phyloP scores from a whole-genome alignment of 73 alveolate species.

The Paramecium tetraurelia region DNA sequence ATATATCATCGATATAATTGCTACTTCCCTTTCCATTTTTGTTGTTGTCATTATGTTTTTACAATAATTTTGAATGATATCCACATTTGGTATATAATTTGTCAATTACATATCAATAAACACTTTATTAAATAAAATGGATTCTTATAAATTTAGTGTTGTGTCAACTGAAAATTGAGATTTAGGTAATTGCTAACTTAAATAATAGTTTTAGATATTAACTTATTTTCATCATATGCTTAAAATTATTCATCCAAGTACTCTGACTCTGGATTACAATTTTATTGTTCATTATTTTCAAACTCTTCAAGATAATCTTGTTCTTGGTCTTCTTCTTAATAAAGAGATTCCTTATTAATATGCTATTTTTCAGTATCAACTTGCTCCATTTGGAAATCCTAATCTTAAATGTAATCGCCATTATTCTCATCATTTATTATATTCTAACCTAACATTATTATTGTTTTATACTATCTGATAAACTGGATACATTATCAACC shows the following conservation, averaged over 20 bases:
- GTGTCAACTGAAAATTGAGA: slow-evolving; percentile 30
- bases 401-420: not conserved
- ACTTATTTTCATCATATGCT: not conserved
- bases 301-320: not conserved
- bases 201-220: not conserved
- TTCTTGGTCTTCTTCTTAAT: not conserved
- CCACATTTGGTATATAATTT: slow-evolving; percentile 66
- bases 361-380: not conserved
- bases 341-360: not conserved
- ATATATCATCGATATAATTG: slow-evolving; percentile 90
- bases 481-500: not conserved
- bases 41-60: slow-evolving; percentile 90
- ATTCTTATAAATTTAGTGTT: not conserved
- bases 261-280: not conserved
- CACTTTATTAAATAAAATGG: not conserved
- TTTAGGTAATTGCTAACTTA: not conserved
- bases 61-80: slow-evolving; percentile 85
- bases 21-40: slow-evolving; percentile 95
- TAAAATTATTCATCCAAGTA: not conserved
- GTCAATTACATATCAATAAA: not conserved
- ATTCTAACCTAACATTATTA: not conserved
- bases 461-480: not conserved
- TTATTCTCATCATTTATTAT: not conserved
- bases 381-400: not conserved
- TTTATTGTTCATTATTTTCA: not conserved